These are phyloP conservation scores for Zymoseptoria passerinii DNA, from an alignment of 2,329 filamentous ascomycete species.

Conservation along the genomic window DNA sequence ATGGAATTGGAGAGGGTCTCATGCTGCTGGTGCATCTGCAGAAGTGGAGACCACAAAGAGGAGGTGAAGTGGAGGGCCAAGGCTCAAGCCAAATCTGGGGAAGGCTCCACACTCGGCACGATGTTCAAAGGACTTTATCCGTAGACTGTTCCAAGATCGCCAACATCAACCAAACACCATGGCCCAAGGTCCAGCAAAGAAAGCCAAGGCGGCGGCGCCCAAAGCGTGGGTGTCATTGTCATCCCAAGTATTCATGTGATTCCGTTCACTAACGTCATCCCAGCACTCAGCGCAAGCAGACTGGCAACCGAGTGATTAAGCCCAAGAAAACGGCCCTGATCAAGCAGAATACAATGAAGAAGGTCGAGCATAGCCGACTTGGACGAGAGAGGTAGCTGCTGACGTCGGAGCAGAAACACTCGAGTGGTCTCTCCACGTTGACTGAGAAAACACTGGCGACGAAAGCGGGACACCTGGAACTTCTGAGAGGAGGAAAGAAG, in stretches of 20 bases:
- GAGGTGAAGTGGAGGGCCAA: background rate
- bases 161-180: slow-evolving; percentile 8
- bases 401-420: slow-evolving; percentile 44
- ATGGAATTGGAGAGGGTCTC: background rate
- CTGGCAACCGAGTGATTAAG: slow-evolving; percentile 53
- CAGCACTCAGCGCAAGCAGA: slow-evolving; percentile 28
- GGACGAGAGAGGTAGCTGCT: background rate
- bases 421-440: slow-evolving; percentile 52
- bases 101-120: no score
- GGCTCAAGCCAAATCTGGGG: background rate
- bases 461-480: slow-evolving; percentile 61
- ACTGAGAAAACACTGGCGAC: slow-evolving; percentile 61
- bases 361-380: slow-evolving; percentile 34
- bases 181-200: slow-evolving; percentile 26
- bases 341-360: slow-evolving; percentile 54
- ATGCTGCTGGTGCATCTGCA: background rate
- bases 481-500: slow-evolving; percentile 60
- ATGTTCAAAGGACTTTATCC: background rate
- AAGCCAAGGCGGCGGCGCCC: slow-evolving; percentile 21
- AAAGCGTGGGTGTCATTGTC: slow-evolving; percentile 12
- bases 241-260: background rate
- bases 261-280: background rate
- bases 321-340: slow-evolving; percentile 57
- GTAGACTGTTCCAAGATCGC: background rate
- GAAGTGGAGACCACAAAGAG: background rate